Conservation (phyloP, 768 basidiomycete species). For the Dentipellis sp. region DNA sequence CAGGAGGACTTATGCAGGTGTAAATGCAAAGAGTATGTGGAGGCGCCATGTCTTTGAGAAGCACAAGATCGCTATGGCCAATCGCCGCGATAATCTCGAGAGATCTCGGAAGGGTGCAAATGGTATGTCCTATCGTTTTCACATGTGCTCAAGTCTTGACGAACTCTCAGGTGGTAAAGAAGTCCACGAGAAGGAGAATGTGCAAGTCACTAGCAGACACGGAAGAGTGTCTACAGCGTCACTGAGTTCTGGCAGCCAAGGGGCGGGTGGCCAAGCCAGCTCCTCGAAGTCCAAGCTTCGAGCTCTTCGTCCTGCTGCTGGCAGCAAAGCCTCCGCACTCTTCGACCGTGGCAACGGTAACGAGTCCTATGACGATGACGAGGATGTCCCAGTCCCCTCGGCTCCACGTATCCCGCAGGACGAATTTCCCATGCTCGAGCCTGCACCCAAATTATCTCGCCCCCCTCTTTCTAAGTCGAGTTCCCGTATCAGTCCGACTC, state of each 20-base stretch:
- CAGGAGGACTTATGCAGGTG: slow-evolving; percentile 73
- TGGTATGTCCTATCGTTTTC: slow-evolving; percentile 35
- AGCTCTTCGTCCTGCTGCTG: slow-evolving; percentile 14
- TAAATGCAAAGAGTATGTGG: slow-evolving; percentile 92
- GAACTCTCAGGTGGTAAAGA: slow-evolving; percentile 43
- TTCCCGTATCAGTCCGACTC: slow-evolving; percentile 11
- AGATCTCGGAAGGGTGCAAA: slow-evolving; percentile 46
- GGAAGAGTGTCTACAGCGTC: slow-evolving; percentile 1
- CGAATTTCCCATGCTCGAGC: slow-evolving; percentile 10
- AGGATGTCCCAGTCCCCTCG: slow-evolving; percentile 4
- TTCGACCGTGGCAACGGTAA: slow-evolving; percentile 10
- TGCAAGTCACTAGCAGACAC: slow-evolving; percentile 20
- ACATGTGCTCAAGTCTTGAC: not conserved
- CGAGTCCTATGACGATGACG: slow-evolving; percentile 9
- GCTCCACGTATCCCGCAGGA: slow-evolving; percentile 13
- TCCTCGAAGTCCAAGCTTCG: slow-evolving; percentile 11
- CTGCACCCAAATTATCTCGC: slow-evolving; percentile 7
- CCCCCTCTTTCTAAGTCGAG: slow-evolving; percentile 6
- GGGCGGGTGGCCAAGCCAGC: not conserved
- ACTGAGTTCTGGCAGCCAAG: not conserved
- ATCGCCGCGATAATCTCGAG: slow-evolving; percentile 65
- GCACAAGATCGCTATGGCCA: slow-evolving; percentile 86
- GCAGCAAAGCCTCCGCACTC: slow-evolving; percentile 3
- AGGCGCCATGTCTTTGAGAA: slow-evolving; percentile 82
- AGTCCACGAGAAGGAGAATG: slow-evolving; percentile 34